These are phyloP conservation scores for Mucuna pruriens DNA, from an alignment of 306 rosid genomes.

Conservation along the genomic window DNA sequence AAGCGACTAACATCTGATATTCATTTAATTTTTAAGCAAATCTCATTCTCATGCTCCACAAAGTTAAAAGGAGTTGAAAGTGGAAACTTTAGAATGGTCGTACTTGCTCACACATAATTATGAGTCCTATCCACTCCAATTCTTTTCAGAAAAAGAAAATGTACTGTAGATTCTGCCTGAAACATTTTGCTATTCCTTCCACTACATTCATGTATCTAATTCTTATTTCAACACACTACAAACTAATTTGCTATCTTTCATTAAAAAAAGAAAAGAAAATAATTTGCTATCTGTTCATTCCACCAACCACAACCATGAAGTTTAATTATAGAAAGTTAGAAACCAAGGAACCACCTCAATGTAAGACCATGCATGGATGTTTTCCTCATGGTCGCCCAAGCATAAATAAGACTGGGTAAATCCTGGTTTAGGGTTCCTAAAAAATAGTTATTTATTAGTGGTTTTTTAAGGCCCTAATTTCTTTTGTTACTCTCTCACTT, in stretches of 20 bases:
- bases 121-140: neutral
- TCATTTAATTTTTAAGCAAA: neutral
- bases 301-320: neutral
- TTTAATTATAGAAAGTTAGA: too few relatives aligned
- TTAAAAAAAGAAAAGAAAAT: neutral
- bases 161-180: too few relatives aligned
- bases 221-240: neutral
- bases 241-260: neutral
- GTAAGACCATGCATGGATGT: neutral
- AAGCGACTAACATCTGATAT: neutral
- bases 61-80: neutral
- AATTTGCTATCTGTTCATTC: neutral
- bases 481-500: too few relatives aligned
- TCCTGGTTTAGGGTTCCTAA: too few relatives aligned
- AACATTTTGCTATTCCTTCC: neutral
- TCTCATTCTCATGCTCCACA: neutral
- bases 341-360: neutral
- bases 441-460: too few relatives aligned
- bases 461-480: too few relatives aligned
- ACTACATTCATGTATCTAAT: neutral
- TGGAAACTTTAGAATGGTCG: too few relatives aligned
- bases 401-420: too few relatives aligned
- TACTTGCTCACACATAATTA: neutral
- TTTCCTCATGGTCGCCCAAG: too few relatives aligned
- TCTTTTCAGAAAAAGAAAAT: neutral